A percentile compares a stretch with the other conserved stretches of the same genome.
Evolutionary conservation across 2,329 filamentous ascomycete genomes (phyloP).

Genomic region (Fusarium sororula): DNA sequence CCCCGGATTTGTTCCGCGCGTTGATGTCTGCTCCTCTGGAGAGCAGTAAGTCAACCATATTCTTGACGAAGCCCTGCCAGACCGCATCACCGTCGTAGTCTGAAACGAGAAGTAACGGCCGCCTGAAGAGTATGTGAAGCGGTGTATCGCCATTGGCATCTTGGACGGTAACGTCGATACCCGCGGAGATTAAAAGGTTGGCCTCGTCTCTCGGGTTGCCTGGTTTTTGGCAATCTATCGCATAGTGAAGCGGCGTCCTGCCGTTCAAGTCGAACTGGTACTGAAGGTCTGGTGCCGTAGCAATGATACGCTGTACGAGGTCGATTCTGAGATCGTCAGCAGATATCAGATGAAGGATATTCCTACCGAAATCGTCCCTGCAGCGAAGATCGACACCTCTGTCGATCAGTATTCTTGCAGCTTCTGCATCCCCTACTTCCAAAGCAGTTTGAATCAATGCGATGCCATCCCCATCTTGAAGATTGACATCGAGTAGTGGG

Average conservation of each 20-base stretch:
- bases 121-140: neutral
- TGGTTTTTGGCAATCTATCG: neutral
- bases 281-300: neutral
- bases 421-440: accelerated
- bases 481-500: neutral
- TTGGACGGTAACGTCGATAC: accelerated
- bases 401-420: neutral
- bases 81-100: neutral
- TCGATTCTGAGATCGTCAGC: neutral
- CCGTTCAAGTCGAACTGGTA: neutral
- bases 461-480: neutral
- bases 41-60: neutral
- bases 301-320: neutral
- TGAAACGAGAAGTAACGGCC: neutral
- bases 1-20: accelerated
- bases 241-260: neutral
- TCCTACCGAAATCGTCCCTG: neutral
- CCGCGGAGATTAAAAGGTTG: accelerated
- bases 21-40: neutral
- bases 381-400: neutral
- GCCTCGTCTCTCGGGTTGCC: accelerated
- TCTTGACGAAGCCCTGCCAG: neutral
- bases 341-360: neutral
- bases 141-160: neutral
- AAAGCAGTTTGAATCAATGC: accelerated